Base-by-base conservation (phyloP, 1,139 yeast genomes). In the Chernovozyma sophiae-reginae region DNA sequence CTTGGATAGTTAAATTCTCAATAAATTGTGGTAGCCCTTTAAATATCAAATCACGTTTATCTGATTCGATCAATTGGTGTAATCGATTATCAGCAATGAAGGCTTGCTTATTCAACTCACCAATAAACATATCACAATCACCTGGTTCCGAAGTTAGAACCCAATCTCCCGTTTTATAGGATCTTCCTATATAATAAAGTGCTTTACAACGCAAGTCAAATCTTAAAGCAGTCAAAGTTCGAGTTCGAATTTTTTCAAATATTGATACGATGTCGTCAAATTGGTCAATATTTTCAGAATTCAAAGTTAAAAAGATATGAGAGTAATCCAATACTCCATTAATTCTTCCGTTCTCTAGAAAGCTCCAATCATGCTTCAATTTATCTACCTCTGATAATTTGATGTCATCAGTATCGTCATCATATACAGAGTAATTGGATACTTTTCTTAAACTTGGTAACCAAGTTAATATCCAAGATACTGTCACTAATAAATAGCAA, bases 161-260 rank as follows among this genome's bases (percentile, higher is more conserved):
- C 75, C 78, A 73, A 32, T 64, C 68, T 17, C 61, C 60, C 31
- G 56, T 61, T 37, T 51, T 53, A 45, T 63, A 66, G 13, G 76
- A 70, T 38, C 66, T 68, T 11, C 79, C 75, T 31, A 84, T 70
- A 49, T 74, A 77, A 53, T 77, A 79, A 14, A 84, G 71, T 2
- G 79, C 73, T 41, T 83, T 74, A 37, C 78, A 72, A 42, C 89
- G 68, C 32, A 81, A 56, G 51, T 84, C 92, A 44, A 80, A 79
- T 37, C 95, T 65, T 31, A 86, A 60, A 3, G 82, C 70, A 17
- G 80, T 52, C 35, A 83, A 60, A 4, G 83, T 63, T 22, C 66
- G 64, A 31, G 67, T 65, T 17, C 75, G 67, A 28, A 83, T 65
- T 3, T 51, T 46, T 38, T 68, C 69, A 44, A 85, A 72, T 1